phyloP scores from a whole-genome alignment of 805 yeast genomes.

The Suhomyces sp. region DNA sequence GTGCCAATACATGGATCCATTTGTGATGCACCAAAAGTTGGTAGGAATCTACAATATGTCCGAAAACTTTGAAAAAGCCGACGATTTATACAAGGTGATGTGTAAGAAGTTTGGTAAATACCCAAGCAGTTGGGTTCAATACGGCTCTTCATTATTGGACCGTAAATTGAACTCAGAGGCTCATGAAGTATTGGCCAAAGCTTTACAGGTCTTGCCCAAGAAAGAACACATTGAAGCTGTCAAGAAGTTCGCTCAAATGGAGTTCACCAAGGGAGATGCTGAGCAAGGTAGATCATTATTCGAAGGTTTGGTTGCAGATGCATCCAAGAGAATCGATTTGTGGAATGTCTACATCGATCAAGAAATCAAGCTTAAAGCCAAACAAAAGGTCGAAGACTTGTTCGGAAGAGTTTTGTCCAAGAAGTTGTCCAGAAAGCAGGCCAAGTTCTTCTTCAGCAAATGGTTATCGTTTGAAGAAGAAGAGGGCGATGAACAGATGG shows the following conservation, averaged over 20 bases:
- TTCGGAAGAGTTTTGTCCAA: constrained; percentile 74
- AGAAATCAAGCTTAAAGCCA: constrained; percentile 72
- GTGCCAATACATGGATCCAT: constrained; percentile 88
- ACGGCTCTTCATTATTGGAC: constrained; percentile 71
- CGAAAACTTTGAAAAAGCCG: constrained; percentile 71
- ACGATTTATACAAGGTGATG: constrained; percentile 59
- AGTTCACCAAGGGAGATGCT: constrained; percentile 80
- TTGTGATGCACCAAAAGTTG: constrained; percentile 74
- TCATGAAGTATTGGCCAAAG: constrained; percentile 69
- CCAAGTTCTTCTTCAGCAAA: constrained; percentile 89
- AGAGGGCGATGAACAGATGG: constrained; percentile 61
- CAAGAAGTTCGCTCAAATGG: constrained; percentile 84
- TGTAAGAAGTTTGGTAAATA: constrained; percentile 75
- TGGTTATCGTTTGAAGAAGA: constrained; percentile 83
- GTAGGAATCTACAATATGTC: constrained; percentile 72
- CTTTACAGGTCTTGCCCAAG: constrained; percentile 69
- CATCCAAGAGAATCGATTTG: constrained; percentile 85
- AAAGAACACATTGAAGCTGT: constrained; percentile 76
- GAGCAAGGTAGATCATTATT: constrained; percentile 94
- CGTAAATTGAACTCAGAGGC: constrained; percentile 57
- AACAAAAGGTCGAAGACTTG: constrained; percentile 66
- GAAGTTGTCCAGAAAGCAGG: constrained; percentile 81
- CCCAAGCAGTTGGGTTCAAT: constrained; percentile 75
- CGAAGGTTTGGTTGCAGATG: constrained; percentile 87
- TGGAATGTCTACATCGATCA: constrained; percentile 97